Base-by-base conservation (phyloP, 768 basidiomycete genomes). In the Leccinum ochraceum region DNA sequence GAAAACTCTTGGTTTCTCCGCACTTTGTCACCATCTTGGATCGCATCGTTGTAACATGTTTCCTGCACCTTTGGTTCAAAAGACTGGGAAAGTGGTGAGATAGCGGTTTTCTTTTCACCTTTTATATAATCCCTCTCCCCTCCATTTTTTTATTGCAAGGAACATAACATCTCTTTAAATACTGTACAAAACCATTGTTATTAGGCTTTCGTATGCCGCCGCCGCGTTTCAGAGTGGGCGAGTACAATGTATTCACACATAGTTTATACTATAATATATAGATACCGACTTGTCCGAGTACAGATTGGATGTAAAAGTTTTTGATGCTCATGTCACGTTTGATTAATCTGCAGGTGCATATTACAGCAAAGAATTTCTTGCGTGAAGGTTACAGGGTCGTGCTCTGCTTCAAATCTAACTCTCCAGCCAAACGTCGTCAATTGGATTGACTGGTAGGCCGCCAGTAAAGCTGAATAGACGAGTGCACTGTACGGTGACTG, bases 41-140 rank as follows among this genome's bases (percentile, higher is more conserved):
- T 69, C 78, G 81, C 44, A 60, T 85, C 22, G 78, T 85, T 14
- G 78, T 85, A 44, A 84, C 83, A 17, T 83, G 80, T 58, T 74
- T 83, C 65, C 70, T 85, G 63, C 80, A 85, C 67, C 62, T 80
- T 26, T 85, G 83, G 82, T 77, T 80, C 66, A 78, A 74, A 66
- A 72, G 69, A 26, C 65, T 77, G 34, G 78, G 77, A 10, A 66
- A 73, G 53, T 83, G 83, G 81, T 83, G 66, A 75, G 58, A 57
- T 42, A 6, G 20, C 34, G 3, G 44, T 57, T 9, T 53, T 53
- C 24, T 20, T 30, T 32, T 32, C 7, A 34, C n/a, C 16, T 50
- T 17, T 51, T 42, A 30, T 9, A 30, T 30, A n/a, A 20, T 44
- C 8, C 9, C 42, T 20, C 42, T 10, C 42, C 42, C n/a, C 20